Conservation (phyloP, 768 basidiomycete species). For the Dioszegia aurantiaca region DNA sequence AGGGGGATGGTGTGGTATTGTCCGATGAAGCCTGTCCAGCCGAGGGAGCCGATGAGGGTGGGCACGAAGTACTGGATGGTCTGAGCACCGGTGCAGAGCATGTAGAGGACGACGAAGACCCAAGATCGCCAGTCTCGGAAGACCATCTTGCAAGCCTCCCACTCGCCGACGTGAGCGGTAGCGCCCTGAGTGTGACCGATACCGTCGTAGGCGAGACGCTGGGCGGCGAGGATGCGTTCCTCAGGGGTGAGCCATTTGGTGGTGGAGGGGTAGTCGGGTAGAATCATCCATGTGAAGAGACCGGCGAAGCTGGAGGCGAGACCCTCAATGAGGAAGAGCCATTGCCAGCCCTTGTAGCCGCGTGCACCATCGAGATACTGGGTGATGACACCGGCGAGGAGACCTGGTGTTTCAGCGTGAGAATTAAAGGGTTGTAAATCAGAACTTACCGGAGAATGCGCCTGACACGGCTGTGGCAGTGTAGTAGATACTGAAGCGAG, state of each 20-base stretch:
- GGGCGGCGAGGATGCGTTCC: conserved; percentile 51
- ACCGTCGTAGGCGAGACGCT: conserved; percentile 47
- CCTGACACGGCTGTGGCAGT: conserved; percentile 50
- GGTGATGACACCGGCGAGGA: conserved; percentile 52
- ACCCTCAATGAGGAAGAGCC: conserved; percentile 40
- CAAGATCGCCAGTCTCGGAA: conserved; percentile 35
- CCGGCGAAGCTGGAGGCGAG: conserved; percentile 37
- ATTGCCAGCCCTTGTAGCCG: conserved; percentile 46
- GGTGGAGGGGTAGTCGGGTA: conserved; percentile 52
- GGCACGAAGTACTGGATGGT: conserved; percentile 50
- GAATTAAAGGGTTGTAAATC: too few species aligned
- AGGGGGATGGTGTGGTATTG: conserved; percentile 52
- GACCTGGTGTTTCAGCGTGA: too few species aligned
- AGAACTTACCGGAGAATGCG: conserved; percentile 53
- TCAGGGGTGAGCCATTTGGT: conserved; percentile 51
- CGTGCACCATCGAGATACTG: conserved; percentile 45
- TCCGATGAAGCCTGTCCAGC: conserved; percentile 44
- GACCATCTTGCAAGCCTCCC: conserved; percentile 37
- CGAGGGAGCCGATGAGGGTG: conserved; percentile 39
- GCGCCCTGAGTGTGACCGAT: conserved; percentile 44
- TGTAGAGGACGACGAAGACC: conserved; percentile 42
- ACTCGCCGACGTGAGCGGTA: conserved; percentile 34
- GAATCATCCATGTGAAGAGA: conserved; percentile 42
- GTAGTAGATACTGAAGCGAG: conserved; percentile 51
- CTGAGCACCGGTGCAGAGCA: conserved; percentile 51